A percentile compares a stretch with the other conserved stretches of the same genome.
phyloP scores from a whole-genome alignment of 208 protist species.

The Acanthamoeba culbertsoni region DNA sequence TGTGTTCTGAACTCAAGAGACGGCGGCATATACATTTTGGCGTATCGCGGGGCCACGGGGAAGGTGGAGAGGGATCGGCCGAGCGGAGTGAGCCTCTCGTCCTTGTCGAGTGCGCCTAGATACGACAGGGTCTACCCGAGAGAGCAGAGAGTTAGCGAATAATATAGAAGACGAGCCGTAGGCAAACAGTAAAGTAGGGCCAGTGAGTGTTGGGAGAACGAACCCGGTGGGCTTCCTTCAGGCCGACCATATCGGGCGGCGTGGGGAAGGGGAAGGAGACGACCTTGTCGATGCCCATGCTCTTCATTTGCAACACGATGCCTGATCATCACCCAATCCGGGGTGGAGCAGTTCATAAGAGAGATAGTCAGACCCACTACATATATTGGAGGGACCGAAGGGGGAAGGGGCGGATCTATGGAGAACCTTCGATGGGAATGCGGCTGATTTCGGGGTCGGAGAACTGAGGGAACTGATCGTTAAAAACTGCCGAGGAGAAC shows the following conservation, averaged over 20 bases:
- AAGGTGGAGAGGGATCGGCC: conserved; percentile 75
- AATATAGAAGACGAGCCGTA: neutral
- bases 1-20: neutral
- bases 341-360: neutral
- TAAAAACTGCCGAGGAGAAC: conserved; percentile 85
- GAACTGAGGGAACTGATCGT: conserved; percentile 79
- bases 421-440: conserved; percentile 81
- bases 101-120: conserved; percentile 78
- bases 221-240: conserved; percentile 60
- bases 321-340: neutral
- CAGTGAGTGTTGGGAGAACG: neutral
- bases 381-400: conserved; percentile 49
- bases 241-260: conserved; percentile 69
- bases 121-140: conserved; percentile 42
- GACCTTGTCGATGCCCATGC: conserved; percentile 87
- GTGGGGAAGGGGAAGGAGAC: conserved; percentile 88
- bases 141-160: neutral
- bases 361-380: conserved; percentile 82
- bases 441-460: conserved; percentile 83
- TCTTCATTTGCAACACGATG: conserved; percentile 88
- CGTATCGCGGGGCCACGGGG: conserved; percentile 84
- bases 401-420: neutral
- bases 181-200: neutral
- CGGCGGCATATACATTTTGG: conserved; percentile 80
- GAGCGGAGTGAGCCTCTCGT: conserved; percentile 69